Evolutionary conservation across 768 basidiomycete species (phyloP).

Genomic region (Termitomyces titanicus): DNA sequence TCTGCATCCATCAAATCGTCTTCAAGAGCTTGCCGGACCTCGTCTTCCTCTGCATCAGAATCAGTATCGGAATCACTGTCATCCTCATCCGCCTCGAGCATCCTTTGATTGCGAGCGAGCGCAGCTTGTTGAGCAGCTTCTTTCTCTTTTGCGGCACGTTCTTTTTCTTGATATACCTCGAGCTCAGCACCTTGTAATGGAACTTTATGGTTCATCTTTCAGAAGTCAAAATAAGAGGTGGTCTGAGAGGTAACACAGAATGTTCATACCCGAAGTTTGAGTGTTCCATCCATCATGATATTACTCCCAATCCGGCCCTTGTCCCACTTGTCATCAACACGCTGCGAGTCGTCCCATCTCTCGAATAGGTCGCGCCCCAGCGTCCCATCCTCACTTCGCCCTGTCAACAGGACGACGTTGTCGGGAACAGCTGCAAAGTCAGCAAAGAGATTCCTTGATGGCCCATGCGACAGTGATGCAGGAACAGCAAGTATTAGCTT

Average conservation of each 20-base stretch:
- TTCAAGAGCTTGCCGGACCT: slow-evolving; percentile 52
- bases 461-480: slow-evolving; percentile 88
- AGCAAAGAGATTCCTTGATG: slow-evolving; percentile 81
- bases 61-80: slow-evolving; percentile 78
- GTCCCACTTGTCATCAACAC: slow-evolving; percentile 82
- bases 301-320: slow-evolving; percentile 85
- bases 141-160: slow-evolving; percentile 74
- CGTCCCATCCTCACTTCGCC: slow-evolving; percentile 74
- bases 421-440: slow-evolving; percentile 81
- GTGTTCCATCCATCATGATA: slow-evolving; percentile 71
- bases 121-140: slow-evolving; percentile 86
- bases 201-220: slow-evolving; percentile 83
- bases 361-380: slow-evolving; percentile 78
- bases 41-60: slow-evolving; percentile 60
- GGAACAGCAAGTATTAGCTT: slow-evolving; percentile 95
- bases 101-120: slow-evolving; percentile 75
- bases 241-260: not conserved
- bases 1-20: slow-evolving; percentile 45
- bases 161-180: slow-evolving; percentile 72
- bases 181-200: slow-evolving; percentile 87
- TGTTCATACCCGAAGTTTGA: slow-evolving; percentile 59
- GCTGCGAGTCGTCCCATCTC: slow-evolving; percentile 81
- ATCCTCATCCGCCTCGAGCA: slow-evolving; percentile 93
- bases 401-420: slow-evolving; percentile 86
- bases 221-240: slow-evolving; percentile 1